Percentiles rank a stretch among this genome's conserved stretches.
Evolutionary conservation across 495 filamentous ascomycete genomes (phyloP).

Genomic region (Terfezia boudieri): DNA sequence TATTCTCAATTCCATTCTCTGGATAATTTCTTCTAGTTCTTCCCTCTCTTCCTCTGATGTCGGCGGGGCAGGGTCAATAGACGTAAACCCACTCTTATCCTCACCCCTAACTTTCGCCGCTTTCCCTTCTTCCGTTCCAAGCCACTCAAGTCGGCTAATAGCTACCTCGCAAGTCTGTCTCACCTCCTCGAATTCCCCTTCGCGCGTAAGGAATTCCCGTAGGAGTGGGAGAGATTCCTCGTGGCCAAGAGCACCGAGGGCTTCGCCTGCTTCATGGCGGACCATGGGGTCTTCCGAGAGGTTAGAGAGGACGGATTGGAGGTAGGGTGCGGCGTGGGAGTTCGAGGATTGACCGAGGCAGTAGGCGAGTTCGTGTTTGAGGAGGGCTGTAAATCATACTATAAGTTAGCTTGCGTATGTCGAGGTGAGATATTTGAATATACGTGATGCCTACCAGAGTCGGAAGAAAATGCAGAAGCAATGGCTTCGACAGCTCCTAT

Average conservation of each 20-base stretch:
- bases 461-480: constrained; percentile 63
- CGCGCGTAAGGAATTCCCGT: constrained; percentile 43
- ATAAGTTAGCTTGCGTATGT: not conserved
- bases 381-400: constrained; percentile 7
- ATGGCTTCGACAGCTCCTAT: constrained; percentile 73
- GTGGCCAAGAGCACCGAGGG: constrained; percentile 70
- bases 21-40: constrained; percentile 11
- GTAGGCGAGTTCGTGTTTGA: constrained; percentile 41
- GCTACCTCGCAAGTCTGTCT: constrained; percentile 93
- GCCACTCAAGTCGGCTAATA: constrained; percentile 83
- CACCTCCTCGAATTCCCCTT: constrained; percentile 53
- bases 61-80: constrained; percentile 86
- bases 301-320: constrained; percentile 59
- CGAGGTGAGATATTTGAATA: not conserved
- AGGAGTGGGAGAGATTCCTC: constrained; percentile 46
- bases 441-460: constrained; percentile 30
- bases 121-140: constrained; percentile 47
- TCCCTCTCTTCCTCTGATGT: constrained; percentile 48
- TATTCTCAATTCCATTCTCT: too few relatives aligned
- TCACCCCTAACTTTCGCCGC: constrained; percentile 51
- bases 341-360: constrained; percentile 83
- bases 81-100: constrained; percentile 77
- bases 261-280: constrained; percentile 90
- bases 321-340: constrained; percentile 42
- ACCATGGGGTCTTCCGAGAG: constrained; percentile 74